A percentile compares a stretch with the other conserved stretches of the same genome.
Conservation (phyloP, 202 grass and related monocot species). For the Carex sylvatica region DNA sequence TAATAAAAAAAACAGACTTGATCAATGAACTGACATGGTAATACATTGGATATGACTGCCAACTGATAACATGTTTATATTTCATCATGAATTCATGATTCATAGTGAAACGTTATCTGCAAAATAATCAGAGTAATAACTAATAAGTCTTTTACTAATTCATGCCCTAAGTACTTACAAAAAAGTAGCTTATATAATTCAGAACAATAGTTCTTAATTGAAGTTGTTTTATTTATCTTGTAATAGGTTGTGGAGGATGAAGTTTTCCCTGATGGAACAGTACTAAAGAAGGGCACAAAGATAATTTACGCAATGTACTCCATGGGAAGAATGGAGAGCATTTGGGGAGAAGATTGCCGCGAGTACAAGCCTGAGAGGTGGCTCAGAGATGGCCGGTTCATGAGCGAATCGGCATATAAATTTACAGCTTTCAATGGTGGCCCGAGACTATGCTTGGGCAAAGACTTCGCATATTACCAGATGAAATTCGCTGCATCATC, state of each 20-base stretch:
- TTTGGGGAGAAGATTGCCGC: slow-evolving; percentile 85
- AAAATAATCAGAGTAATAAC: neutral
- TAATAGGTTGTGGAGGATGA: slow-evolving; percentile 84
- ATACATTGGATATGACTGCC: neutral
- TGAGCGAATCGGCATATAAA: slow-evolving; percentile 88
- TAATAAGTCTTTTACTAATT: neutral
- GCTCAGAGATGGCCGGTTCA: slow-evolving; percentile 84
- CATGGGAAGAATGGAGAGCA: slow-evolving; percentile 98
- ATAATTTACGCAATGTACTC: slow-evolving; percentile 92
- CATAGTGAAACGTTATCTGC: neutral
- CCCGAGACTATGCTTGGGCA: slow-evolving; percentile 82
- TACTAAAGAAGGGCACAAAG: slow-evolving; percentile 92
- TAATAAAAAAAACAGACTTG: neutral
- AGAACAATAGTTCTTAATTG: neutral
- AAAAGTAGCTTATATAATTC: neutral
- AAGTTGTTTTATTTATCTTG: neutral
- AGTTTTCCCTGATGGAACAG: slow-evolving; percentile 90
- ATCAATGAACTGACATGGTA: neutral
- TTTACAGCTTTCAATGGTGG: slow-evolving; percentile 97
- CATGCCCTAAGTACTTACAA: neutral
- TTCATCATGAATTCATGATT: slow-evolving; percentile 4
- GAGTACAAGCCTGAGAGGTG: slow-evolving; percentile 94
- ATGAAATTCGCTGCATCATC: slow-evolving; percentile 94
- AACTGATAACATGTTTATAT: slow-evolving; percentile 7
- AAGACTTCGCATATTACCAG: slow-evolving; percentile 99